Evolutionary conservation across 2,329 filamentous ascomycete species (phyloP), one percentile per base, ranked within the genome.

Genomic region (Drechmeria coniospora): DNA sequence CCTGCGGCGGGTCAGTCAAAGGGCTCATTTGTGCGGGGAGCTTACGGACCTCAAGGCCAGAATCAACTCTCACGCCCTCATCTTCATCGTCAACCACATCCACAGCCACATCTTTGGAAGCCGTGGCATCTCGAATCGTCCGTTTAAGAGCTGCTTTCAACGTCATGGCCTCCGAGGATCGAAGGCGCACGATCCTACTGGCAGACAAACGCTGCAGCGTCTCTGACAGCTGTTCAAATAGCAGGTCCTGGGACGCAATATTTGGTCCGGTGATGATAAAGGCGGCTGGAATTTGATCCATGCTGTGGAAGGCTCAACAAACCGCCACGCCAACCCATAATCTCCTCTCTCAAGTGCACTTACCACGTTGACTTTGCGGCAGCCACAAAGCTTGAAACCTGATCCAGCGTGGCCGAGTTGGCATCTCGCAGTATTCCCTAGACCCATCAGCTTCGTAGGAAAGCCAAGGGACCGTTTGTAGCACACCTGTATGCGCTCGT

Each of bases 261-360:
- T 81, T 83, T 6, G 81, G 78, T 0, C 81, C 82, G 7, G 79
- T 79, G 32, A 82, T 67, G 39, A 87, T 72, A 38, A 87, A 75
- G 2, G 69, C 77, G 6, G 76, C 68, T 0, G 77, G 73, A 21
- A 82, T 65, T 44, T 65, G 68, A 26, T 57, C 54, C 22, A 46
- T 43, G 35, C 53, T 54, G 30, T 12, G 22, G 8, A 9, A n/a
- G n/a, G 17, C 24, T 15, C 15, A 36, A 46, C 28, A 47, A n/a
- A n/a, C n/a, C n/a, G n/a, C n/a, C n/a, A n/a, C 20, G 10, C 37
- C 15, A 23, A 12, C 15, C 10, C 19, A 5, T 13, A 11, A 14
- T 22, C 12, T 8, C 9, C 10, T 4, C 6, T 13, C 13, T 10
- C 21, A 8, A 7, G 10, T 13, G 8, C 14, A 11, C 40, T 39